Percentiles rank a stretch among this genome's conserved stretches.
Evolutionary conservation across 257 asterid genomes (phyloP).

Genomic region (Salvia splendens): DNA sequence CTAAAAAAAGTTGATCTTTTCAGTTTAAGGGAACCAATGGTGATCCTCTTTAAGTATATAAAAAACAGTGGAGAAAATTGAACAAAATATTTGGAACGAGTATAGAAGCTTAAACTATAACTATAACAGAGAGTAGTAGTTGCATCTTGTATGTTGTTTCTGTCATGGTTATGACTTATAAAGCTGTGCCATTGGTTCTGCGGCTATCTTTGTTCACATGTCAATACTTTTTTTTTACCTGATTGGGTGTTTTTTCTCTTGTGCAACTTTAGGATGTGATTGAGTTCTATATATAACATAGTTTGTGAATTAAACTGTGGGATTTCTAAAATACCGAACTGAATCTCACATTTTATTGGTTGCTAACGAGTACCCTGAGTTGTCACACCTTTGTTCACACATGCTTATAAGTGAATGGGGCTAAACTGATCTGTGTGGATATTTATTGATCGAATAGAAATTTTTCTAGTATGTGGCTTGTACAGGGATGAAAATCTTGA

Average conservation of each 20-base stretch:
- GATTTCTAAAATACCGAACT: neutral
- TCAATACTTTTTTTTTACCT: neutral
- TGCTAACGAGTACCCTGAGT: neutral
- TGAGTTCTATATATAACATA: neutral
- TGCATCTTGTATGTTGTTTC: neutral
- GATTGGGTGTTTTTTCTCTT: neutral
- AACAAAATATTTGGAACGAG: neutral
- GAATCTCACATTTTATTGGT: neutral
- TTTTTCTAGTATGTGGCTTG: neutral
- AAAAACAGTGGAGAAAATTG: neutral
- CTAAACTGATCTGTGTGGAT: constrained; percentile 4
- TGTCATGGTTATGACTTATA: neutral
- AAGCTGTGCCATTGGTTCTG: neutral
- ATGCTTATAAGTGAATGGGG: neutral
- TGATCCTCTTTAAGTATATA: too few species aligned
- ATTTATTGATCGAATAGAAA: constrained; percentile 4
- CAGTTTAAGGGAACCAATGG: neutral
- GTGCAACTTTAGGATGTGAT: neutral
- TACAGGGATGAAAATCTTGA: neutral
- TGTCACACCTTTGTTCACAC: neutral
- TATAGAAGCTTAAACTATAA: neutral
- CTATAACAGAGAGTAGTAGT: neutral
- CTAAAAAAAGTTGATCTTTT: neutral
- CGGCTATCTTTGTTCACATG: neutral
- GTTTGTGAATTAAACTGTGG: neutral